phyloP scores from a whole-genome alignment of 2,329 filamentous ascomycete genomes.

The Arthroderma sp. region DNA sequence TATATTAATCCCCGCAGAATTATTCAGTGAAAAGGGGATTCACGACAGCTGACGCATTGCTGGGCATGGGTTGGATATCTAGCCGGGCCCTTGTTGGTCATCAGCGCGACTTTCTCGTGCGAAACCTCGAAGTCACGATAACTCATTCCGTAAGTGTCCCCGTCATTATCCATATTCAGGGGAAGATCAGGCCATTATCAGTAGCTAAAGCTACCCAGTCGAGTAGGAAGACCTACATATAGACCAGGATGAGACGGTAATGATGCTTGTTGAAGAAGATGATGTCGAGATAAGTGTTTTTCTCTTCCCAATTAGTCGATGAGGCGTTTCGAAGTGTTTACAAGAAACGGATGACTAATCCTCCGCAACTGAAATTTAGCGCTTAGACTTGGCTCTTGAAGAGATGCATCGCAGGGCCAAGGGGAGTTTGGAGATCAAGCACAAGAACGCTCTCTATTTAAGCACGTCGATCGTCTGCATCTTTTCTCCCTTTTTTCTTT shows the following conservation, averaged over 20 bases:
- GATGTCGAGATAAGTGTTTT: background rate
- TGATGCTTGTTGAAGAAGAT: background rate
- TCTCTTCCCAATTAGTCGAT: too few relatives aligned
- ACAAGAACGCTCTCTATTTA: background rate
- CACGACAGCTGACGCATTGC: background rate
- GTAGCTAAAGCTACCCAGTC: background rate
- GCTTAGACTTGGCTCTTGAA: background rate
- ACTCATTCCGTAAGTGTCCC: background rate
- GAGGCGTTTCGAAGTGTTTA: background rate
- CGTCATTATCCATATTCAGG: conserved; percentile 1
- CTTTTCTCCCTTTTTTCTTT: background rate
- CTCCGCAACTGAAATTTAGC: background rate
- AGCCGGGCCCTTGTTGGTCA: background rate
- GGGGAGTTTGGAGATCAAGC: background rate
- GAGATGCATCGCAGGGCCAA: background rate
- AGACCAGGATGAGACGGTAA: background rate
- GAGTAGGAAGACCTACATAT: background rate
- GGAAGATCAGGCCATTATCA: background rate
- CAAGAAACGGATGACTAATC: background rate
- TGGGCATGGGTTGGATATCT: background rate
- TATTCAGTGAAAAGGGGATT: background rate
- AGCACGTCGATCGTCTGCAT: background rate
- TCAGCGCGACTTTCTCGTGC: background rate
- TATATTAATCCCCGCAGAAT: background rate
- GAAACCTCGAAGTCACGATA: background rate